Base-by-base conservation (phyloP, 345 rosid species). In the Heritiera littoralis region DNA sequence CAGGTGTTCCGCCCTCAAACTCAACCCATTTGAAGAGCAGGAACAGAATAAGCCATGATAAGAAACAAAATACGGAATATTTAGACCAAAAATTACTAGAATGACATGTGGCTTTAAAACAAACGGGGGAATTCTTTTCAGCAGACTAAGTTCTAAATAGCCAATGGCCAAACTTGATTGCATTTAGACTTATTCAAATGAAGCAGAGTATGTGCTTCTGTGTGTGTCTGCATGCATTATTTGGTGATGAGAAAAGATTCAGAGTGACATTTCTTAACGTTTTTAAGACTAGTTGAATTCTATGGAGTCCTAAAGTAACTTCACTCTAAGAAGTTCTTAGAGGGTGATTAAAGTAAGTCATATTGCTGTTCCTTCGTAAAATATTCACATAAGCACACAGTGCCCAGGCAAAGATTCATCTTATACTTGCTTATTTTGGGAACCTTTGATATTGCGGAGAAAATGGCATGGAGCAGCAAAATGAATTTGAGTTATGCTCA, bases 1-100 rank as follows among this genome's bases (percentile, higher is more conserved):
- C 99, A 54, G 99, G 99, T 78, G 99, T 95, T 84, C 98, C 98
- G 76, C 98, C 99, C 87, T 93, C 99, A 80, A 95, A 95, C 85
- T 97, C 92, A 81, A 78, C 68, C 85, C 77, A 76, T 5, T 18
- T 9, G 35, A 74, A 77, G 58, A 74, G 49, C 17, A 48, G 23
- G 72, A 40, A 77, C 54, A 72, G 14, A 66, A n/a, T n/a, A n/a
- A n/a, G n/a, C n/a, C n/a, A n/a, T n/a, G n/a, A 15, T 5, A 72
- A 17, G 45, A 54, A 79, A 13, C 10, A 60, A 61, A 15, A 71
- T 67, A 32, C 5, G 1, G 54, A 68, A 20, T 61, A 60, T 18
- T 63, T 8, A 43, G 78, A 63, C 41, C 10, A 18, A 51, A 3
- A 72, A 43, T 45, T 4, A 68, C 38, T 68, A 20, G 35, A 68